phyloP scores from a whole-genome alignment of 371 early-diverging fungal species.

The Mortierella sp. region DNA sequence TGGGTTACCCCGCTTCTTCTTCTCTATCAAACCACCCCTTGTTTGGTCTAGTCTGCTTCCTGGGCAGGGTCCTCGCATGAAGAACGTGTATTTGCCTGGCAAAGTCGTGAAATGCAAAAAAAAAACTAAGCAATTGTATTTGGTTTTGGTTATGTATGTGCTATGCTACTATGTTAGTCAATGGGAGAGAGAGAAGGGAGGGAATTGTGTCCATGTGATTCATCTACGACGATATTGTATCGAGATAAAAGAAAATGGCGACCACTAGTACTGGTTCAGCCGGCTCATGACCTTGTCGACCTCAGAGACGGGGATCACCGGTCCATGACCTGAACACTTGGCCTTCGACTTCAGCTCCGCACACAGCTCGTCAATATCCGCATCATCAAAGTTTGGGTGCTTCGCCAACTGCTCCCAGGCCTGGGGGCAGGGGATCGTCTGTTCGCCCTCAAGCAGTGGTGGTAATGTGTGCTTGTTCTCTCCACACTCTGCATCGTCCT shows the following conservation, averaged over 20 bases:
- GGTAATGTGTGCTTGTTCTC: constrained; percentile 10
- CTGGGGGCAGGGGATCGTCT: constrained; percentile 56
- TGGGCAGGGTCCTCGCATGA: background rate
- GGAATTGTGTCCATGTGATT: no score
- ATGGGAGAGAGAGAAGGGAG: background rate
- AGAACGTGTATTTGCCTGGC: background rate
- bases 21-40: background rate
- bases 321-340: constrained; percentile 67
- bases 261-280: constrained; percentile 33
- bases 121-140: background rate
- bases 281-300: constrained; percentile 55
- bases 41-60: background rate
- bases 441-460: constrained; percentile 33
- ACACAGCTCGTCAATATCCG: constrained; percentile 67
- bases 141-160: background rate
- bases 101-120: background rate
- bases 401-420: constrained; percentile 65
- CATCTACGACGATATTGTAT: no score
- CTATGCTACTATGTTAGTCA: background rate
- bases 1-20: background rate
- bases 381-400: constrained; percentile 67
- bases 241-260: background rate
- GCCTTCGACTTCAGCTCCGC: constrained; percentile 70
- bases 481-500: background rate
- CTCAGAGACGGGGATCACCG: constrained; percentile 63